Evolutionary conservation across 2,329 filamentous ascomycete genomes (phyloP), one percentile per base, ranked within the genome.

Genomic region (Penicillium sp.): DNA sequence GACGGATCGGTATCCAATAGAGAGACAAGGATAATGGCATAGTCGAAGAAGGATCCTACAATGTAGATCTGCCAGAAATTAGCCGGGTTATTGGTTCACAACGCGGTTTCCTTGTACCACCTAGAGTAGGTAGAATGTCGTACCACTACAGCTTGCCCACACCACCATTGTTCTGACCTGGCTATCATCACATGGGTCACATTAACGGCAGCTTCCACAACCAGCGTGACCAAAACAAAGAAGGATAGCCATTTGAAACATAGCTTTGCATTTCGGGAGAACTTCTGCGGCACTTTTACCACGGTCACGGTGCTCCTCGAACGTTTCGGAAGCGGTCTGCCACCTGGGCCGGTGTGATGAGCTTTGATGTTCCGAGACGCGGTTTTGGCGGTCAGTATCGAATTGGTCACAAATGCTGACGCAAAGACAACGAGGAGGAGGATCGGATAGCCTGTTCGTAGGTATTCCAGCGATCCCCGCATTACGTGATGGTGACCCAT

Each of bases 21-120:
- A 31, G 93, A 93, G 71, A 97, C 90, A 67, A 96, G 85, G 67
- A 97, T 86, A 68, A 97, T 89, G 54, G 91, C 85, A 80, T 96
- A 95, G 66, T 95, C 88, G 82, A 96, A 97, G 67, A 93, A 90
- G 49, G 91, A 90, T 58, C 90, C 92, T 60, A 92, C 86, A 66
- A 96, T 83, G 77, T 96, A 96, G 73, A 96, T 90, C 93, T 97
- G 56, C 31, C 60, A 46, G 47, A 38, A 19, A 46, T 64, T 50
- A 64, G 66, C 53, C 29, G 23, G 46, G 31, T 51, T 41, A 48
- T 50, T 38, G 26, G 51, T 23, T 56, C 38, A 38, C n/a, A 55
- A 21, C 17, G 26, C 26, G 35, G n/a, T 6, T 11, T n/a, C 41
- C 47, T 46, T 35, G 26, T 29, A 41, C 31, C 49, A 41, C 23